Base-by-base conservation (phyloP, 352 stramenopile genomes). In the Pythium periplocum region DNA sequence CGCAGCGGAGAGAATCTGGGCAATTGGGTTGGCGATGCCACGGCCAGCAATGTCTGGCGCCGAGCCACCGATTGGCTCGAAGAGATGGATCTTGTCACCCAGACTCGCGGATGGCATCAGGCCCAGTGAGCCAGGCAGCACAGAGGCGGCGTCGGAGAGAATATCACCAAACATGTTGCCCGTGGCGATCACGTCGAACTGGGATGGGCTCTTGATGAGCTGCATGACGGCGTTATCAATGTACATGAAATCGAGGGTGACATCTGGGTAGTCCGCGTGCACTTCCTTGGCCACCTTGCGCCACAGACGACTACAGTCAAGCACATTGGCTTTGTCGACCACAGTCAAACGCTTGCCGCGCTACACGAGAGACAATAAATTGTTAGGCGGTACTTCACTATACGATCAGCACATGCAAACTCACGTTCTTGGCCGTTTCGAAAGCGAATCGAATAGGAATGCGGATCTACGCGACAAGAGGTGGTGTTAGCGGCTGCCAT, bases 111-210 rank as follows among this genome's bases (percentile, higher is more conserved):
- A 98, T n/a, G 96, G 96, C 63, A 99, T 96, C 73, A 99, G 97
- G 6, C 97, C 97, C 17, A 99, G 83, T 55, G 92, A 98, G 39
- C 97, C 97, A 8, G 98, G 96, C 37, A 99, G 75, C 83, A 99
- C 98, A 30, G 87, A 98, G 35, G 96, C 96, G 38, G 98, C 96
- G 62, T 99, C 97, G 60, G 92, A 98, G 4, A 99, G 63, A 64
- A 99, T 99, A 73, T 99, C 97, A 47, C 97, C 97, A 73, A 99
- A 99, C 74, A 99, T 98, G 78, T 99, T 99, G 60, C 96, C 96
- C 36, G 90, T 98, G 36, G 98, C 96, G 68, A 99, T 98, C 44
- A 98, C 97, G 69, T 99, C 97, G 63, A 99, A 99, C 79, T 99
- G 96, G 57, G 96, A 98, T 36, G 97, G 97, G 69, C 91, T 98